Evolutionary conservation across 78 protist genomes (phyloP).

Genomic region (Monosiga brevicollis): DNA sequence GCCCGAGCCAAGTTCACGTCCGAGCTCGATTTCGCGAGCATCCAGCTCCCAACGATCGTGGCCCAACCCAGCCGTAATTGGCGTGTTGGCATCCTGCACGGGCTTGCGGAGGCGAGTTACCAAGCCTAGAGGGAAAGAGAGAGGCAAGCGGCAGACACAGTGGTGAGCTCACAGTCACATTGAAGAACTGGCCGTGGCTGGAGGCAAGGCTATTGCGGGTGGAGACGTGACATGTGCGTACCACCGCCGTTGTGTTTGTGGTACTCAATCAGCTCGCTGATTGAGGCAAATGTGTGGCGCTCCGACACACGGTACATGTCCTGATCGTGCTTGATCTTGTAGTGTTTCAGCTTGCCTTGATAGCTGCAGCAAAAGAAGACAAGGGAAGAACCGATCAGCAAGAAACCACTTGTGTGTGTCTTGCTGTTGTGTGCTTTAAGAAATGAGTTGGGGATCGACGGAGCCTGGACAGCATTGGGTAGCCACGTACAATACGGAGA

Average conservation of each 20-base stretch:
- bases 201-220: too few relatives aligned
- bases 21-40: neutral
- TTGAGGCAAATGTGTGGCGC: neutral
- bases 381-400: too few relatives aligned
- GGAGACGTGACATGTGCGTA: neutral
- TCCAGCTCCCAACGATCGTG: neutral
- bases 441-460: too few relatives aligned
- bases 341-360: neutral
- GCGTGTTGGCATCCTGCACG: neutral
- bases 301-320: neutral
- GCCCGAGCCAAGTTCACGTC: neutral
- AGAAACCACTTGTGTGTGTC: too few relatives aligned
- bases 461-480: too few relatives aligned
- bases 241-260: constrained; percentile 4
- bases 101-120: neutral
- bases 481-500: neutral
- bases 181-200: too few relatives aligned
- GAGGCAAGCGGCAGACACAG: too few relatives aligned
- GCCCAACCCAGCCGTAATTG: neutral
- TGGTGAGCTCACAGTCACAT: too few relatives aligned
- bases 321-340: neutral
- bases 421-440: too few relatives aligned
- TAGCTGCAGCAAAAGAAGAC: neutral
- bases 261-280: neutral
- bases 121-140: too few relatives aligned